Evolutionary conservation across 192 early-diverging fungal genomes (phyloP).

Genomic region (Obelidium mucronatum): DNA sequence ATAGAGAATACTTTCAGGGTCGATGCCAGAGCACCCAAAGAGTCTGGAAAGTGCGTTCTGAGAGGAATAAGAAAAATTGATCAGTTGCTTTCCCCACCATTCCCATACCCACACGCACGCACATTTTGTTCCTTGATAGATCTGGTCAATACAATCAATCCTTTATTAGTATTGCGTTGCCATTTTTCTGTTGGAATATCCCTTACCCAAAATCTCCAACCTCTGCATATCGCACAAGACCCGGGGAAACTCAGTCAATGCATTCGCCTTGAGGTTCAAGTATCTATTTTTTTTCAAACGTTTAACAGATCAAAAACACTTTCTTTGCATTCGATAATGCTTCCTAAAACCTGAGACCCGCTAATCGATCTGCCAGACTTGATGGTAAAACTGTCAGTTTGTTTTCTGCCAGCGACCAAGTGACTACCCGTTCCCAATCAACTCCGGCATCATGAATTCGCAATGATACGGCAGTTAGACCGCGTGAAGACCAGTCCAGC

Average conservation of each 20-base stretch:
- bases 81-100: neutral
- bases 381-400: neutral
- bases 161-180: too few species aligned
- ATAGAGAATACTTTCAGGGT: constrained; percentile 22
- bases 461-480: neutral
- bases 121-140: constrained; percentile 15
- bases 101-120: too few species aligned
- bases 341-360: constrained; percentile 8
- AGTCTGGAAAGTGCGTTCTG: constrained; percentile 3
- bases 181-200: neutral
- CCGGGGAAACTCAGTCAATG: neutral
- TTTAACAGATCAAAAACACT: neutral
- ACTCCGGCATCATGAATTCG: neutral
- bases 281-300: neutral
- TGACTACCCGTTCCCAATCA: neutral
- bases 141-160: constrained; percentile 14
- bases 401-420: constrained; percentile 12
- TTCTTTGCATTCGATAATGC: neutral
- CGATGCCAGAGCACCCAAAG: neutral
- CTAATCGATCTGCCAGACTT: neutral
- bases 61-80: neutral
- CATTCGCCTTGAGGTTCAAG: constrained; percentile 1
- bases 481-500: neutral
- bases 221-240: neutral
- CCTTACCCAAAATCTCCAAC: constrained; percentile 18